Percentiles rank a stretch among this genome's conserved stretches.
Conservation (phyloP, 1,139 yeast genomes). For the Wickerhamomyces sp. region DNA sequence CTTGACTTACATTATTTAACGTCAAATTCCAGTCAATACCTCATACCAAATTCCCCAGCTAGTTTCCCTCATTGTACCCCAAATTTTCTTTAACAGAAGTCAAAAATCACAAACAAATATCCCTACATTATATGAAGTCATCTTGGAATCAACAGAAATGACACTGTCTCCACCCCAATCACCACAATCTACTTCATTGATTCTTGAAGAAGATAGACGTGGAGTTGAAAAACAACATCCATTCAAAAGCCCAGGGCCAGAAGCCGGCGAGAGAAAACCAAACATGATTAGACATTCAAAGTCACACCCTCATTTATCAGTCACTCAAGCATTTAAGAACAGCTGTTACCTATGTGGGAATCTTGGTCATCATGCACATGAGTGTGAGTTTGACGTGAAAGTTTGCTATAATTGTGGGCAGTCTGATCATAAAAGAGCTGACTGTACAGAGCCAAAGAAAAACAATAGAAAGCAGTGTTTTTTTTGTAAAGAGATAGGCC, state of each 20-base stretch:
- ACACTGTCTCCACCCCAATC: too few relatives aligned
- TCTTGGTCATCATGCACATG: conserved; percentile 21
- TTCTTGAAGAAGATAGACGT: too few relatives aligned
- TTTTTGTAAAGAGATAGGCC: conserved; percentile 18
- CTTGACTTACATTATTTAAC: too few relatives aligned
- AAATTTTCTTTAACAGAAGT: too few relatives aligned
- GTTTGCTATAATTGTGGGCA: conserved; percentile 22
- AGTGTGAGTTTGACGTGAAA: conserved; percentile 12
- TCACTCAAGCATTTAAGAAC: conserved; percentile 16
- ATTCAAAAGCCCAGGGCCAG: background rate
- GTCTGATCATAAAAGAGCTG: conserved; percentile 19
- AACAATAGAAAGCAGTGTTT: conserved; percentile 18
- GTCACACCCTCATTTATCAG: conserved; percentile 8
- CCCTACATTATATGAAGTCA: too few relatives aligned
- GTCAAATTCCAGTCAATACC: too few relatives aligned
- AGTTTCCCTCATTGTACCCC: too few relatives aligned
- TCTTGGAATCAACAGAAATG: too few relatives aligned
- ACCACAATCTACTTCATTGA: too few relatives aligned
- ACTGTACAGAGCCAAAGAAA: conserved; percentile 14
- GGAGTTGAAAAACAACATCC: too few relatives aligned
- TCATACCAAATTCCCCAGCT: too few relatives aligned
- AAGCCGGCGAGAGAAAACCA: background rate
- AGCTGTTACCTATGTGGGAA: conserved; percentile 23
- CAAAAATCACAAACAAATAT: too few relatives aligned
- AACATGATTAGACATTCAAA: background rate